These are phyloP conservation scores for Pseudocercospora cruenta DNA, from an alignment of 2,329 filamentous ascomycete genomes.

Conservation along the genomic window DNA sequence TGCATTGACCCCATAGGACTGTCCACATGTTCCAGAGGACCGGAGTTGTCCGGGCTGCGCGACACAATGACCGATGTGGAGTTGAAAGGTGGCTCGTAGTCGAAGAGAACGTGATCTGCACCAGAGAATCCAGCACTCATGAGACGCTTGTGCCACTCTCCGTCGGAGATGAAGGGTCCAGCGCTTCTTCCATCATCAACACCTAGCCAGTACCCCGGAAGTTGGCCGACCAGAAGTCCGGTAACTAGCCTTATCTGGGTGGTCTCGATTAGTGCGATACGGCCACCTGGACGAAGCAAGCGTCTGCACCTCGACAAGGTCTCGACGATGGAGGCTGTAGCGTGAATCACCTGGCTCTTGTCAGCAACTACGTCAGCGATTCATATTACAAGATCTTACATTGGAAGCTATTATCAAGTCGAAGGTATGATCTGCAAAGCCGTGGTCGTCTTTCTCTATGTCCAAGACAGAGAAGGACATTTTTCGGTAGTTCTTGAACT, in stretches of 20 bases:
- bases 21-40: not conserved
- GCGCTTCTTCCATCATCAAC: not conserved
- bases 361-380: not conserved
- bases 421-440: not conserved
- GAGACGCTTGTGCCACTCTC: not conserved
- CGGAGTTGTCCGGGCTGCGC: not conserved
- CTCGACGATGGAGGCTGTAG: not conserved
- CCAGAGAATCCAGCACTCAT: slow-evolving; percentile 1
- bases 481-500: not conserved
- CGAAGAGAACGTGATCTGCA: not conserved
- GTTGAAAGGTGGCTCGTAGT: not conserved
- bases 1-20: not conserved
- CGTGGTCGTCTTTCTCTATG: not conserved
- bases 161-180: not conserved
- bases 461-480: not conserved
- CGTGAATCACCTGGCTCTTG: not conserved
- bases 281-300: not conserved
- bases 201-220: not conserved
- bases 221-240: not conserved
- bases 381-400: not conserved
- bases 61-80: not conserved
- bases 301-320: slow-evolving; percentile 2
- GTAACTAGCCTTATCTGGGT: not conserved
- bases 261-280: not conserved
- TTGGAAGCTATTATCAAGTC: not conserved